phyloP scores from a whole-genome alignment of 495 filamentous ascomycete species.

The Cenococcum geophilum region DNA sequence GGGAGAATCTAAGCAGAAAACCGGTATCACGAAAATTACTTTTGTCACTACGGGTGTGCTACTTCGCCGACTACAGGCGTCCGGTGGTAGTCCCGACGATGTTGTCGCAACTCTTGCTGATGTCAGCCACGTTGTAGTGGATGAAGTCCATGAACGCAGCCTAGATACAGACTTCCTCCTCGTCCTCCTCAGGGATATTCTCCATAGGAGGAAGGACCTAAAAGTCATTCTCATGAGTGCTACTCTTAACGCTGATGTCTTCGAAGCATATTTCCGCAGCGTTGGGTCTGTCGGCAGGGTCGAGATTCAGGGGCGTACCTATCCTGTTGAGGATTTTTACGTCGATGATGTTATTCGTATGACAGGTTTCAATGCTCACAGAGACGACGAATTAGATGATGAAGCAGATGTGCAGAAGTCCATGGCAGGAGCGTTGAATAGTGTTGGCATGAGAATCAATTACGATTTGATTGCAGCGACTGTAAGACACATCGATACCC shows the following conservation, averaged over 20 bases:
- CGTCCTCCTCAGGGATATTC: conserved; percentile 77
- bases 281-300: conserved; percentile 64
- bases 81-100: conserved; percentile 68
- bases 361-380: conserved; percentile 57
- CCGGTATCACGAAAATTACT: conserved; percentile 73
- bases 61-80: conserved; percentile 79
- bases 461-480: conserved; percentile 80
- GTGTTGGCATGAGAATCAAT: conserved; percentile 80
- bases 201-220: conserved; percentile 68
- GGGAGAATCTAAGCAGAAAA: conserved; percentile 69
- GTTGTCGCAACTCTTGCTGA: conserved; percentile 67
- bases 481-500: conserved; percentile 70
- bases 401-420: conserved; percentile 30
- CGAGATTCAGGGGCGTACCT: conserved; percentile 83
- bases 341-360: conserved; percentile 79
- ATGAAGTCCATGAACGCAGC: conserved; percentile 95
- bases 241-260: conserved; percentile 84
- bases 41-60: conserved; percentile 98
- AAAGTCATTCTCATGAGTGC: conserved; percentile 98
- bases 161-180: conserved; percentile 93
- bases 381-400: conserved; percentile 28
- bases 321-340: conserved; percentile 83
- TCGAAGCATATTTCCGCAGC: conserved; percentile 74
- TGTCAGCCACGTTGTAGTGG: conserved; percentile 90
- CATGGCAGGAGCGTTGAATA: conserved; percentile 62